Evolutionary conservation across 2,329 filamentous ascomycete species (phyloP).

Genomic region (Diaporthe eres): DNA sequence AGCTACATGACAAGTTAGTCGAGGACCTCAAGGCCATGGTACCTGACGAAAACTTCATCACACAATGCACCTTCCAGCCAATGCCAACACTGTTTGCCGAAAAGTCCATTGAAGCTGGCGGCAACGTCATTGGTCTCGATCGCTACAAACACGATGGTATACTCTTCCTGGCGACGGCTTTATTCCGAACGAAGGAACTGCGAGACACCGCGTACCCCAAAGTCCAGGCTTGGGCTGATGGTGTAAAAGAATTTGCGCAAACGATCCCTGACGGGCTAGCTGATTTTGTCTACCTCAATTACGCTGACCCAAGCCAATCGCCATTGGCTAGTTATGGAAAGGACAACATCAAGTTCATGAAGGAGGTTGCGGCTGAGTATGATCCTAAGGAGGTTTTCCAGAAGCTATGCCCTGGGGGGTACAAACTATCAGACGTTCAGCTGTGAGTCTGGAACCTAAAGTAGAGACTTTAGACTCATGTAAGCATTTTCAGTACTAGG

Average conservation of each 20-base stretch:
- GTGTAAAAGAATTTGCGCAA: slow-evolving; percentile 42
- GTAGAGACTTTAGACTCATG: neutral
- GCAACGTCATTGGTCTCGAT: slow-evolving; percentile 47
- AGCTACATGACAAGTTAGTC: slow-evolving; percentile 50
- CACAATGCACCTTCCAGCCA: slow-evolving; percentile 47
- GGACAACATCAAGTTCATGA: slow-evolving; percentile 47
- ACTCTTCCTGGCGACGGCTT: slow-evolving; percentile 42
- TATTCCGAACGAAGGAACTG: slow-evolving; percentile 44
- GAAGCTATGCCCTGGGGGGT: slow-evolving; percentile 46
- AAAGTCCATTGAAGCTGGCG: slow-evolving; percentile 36
- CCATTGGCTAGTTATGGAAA: slow-evolving; percentile 47
- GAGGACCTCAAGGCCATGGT: slow-evolving; percentile 41
- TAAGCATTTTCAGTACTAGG: no score
- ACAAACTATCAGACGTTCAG: slow-evolving; percentile 42
- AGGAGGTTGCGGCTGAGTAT: slow-evolving; percentile 45
- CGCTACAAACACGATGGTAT: slow-evolving; percentile 43
- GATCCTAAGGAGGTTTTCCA: slow-evolving; percentile 49
- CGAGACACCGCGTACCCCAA: slow-evolving; percentile 41
- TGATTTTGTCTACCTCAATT: slow-evolving; percentile 48
- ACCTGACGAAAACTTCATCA: slow-evolving; percentile 44
- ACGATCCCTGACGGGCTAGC: slow-evolving; percentile 38
- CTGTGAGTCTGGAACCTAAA: slow-evolving; percentile 27
- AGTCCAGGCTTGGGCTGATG: slow-evolving; percentile 42
- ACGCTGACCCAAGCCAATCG: slow-evolving; percentile 47
- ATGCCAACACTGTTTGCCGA: slow-evolving; percentile 41